These are phyloP conservation scores for Melastoma malabathricum DNA, from an alignment of 345 rosid species.

Conservation along the genomic window DNA sequence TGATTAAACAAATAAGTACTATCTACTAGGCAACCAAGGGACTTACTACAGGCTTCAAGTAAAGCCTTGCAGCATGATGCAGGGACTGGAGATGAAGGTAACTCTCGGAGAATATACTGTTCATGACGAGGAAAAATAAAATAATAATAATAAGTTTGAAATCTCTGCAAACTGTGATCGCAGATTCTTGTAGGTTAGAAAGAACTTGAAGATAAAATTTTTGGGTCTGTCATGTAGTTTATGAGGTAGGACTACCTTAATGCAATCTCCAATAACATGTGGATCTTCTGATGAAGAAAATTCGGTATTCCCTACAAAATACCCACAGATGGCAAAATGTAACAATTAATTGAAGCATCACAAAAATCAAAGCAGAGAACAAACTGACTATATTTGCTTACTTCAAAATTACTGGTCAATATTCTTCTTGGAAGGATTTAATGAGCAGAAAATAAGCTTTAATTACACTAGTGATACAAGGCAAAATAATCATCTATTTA, in stretches of 20 bases:
- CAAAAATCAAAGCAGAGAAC: background rate
- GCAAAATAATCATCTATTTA: too few relatives aligned
- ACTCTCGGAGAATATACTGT: slow-evolving; percentile 86
- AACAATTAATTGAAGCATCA: background rate
- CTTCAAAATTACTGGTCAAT: too few relatives aligned
- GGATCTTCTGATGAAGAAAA: slow-evolving; percentile 68
- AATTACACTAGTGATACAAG: too few relatives aligned
- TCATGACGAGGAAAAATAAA: slow-evolving; percentile 9
- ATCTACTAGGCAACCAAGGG: slow-evolving; percentile 4
- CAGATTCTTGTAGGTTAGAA: background rate
- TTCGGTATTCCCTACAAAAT: slow-evolving; percentile 54
- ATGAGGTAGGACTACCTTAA: slow-evolving; percentile 43
- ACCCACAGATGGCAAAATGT: background rate
- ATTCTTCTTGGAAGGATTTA: too few relatives aligned
- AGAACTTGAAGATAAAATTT: background rate
- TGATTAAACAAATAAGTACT: background rate
- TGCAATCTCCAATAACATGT: slow-evolving; percentile 88
- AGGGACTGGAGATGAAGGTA: slow-evolving; percentile 98
- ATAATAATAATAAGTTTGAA: slow-evolving; percentile 1
- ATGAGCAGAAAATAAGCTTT: too few relatives aligned
- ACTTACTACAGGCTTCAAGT: slow-evolving; percentile 92
- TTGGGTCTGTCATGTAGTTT: background rate
- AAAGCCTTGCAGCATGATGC: slow-evolving; percentile 97
- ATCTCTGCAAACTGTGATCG: background rate
- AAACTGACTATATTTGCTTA: too few relatives aligned